phyloP scores from a whole-genome alignment of 2,329 filamentous ascomycete species.

The Penicillium vulpinum region DNA sequence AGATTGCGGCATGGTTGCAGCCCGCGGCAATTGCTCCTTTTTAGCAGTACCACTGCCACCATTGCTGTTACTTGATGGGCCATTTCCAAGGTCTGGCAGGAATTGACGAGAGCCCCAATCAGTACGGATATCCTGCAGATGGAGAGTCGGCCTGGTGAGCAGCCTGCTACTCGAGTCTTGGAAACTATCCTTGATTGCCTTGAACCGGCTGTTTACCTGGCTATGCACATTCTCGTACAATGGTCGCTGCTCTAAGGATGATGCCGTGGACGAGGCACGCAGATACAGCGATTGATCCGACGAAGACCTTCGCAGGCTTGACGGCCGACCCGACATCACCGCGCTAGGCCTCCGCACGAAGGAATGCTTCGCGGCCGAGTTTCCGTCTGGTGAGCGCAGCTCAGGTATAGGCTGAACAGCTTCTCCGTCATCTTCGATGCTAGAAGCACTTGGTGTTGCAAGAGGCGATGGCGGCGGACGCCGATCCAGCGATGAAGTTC shows the following conservation, averaged over 20 bases:
- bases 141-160: slow-evolving; percentile 49
- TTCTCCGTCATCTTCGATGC: slow-evolving; percentile 27
- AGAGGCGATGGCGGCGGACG: slow-evolving; percentile 6
- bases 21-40: not conserved
- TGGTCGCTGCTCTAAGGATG: slow-evolving; percentile 80
- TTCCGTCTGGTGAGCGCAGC: slow-evolving; percentile 29
- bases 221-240: slow-evolving; percentile 77
- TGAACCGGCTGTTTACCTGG: slow-evolving; percentile 84
- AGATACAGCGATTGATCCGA: slow-evolving; percentile 77
- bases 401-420: slow-evolving; percentile 34
- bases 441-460: slow-evolving; percentile 9
- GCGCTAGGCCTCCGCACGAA: slow-evolving; percentile 32
- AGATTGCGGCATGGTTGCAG: slow-evolving; percentile 17
- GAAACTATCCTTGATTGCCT: slow-evolving; percentile 85
- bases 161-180: slow-evolving; percentile 77
- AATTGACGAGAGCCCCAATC: slow-evolving; percentile 40
- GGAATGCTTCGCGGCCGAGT: slow-evolving; percentile 35
- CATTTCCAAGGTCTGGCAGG: slow-evolving; percentile 29
- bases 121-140: slow-evolving; percentile 39
- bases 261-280: slow-evolving; percentile 72
- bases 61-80: slow-evolving; percentile 11
- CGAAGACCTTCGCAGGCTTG: slow-evolving; percentile 58
- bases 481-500: slow-evolving; percentile 22
- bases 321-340: slow-evolving; percentile 25
- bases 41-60: slow-evolving; percentile 14